Evolutionary conservation across 2,329 filamentous ascomycete species (phyloP).

Genomic region (Calycina herbarum): DNA sequence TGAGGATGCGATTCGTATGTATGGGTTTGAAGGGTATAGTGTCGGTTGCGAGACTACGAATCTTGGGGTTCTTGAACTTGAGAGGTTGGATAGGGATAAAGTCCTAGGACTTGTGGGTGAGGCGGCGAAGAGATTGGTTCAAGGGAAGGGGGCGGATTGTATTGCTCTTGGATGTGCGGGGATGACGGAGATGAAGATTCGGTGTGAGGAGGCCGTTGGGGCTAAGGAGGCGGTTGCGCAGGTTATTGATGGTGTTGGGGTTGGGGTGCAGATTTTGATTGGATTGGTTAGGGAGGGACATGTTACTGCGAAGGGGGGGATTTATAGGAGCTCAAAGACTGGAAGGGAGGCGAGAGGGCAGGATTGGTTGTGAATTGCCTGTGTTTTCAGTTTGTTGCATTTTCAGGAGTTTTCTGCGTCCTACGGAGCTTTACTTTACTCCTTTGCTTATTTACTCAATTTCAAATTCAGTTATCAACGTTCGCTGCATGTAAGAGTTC

Average conservation of each 20-base stretch:
- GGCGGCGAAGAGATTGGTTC: conserved; percentile 67
- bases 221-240: conserved; percentile 43
- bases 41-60: conserved; percentile 56
- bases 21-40: conserved; percentile 55
- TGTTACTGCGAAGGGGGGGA: conserved; percentile 46
- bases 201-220: conserved; percentile 48
- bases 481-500: too few relatives aligned
- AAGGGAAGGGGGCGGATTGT: conserved; percentile 57
- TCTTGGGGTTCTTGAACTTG: conserved; percentile 76
- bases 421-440: too few relatives aligned
- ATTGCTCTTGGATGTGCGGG: conserved; percentile 87
- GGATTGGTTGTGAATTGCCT: conserved; percentile 40
- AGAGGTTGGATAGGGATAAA: conserved; percentile 63
- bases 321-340: conserved; percentile 42
- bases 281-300: conserved; percentile 47
- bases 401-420: background rate
- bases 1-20: conserved; percentile 65
- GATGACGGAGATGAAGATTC: conserved; percentile 79
- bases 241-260: conserved; percentile 52
- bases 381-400: background rate
- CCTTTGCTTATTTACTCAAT: too few relatives aligned
- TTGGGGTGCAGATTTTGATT: conserved; percentile 47
- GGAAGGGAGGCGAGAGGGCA: conserved; percentile 45
- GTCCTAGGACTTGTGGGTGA: conserved; percentile 65
- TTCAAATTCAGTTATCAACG: too few relatives aligned